Conservation (phyloP, 2,329 filamentous ascomycete genomes). For the Magnaporthiopsis poae region DNA sequence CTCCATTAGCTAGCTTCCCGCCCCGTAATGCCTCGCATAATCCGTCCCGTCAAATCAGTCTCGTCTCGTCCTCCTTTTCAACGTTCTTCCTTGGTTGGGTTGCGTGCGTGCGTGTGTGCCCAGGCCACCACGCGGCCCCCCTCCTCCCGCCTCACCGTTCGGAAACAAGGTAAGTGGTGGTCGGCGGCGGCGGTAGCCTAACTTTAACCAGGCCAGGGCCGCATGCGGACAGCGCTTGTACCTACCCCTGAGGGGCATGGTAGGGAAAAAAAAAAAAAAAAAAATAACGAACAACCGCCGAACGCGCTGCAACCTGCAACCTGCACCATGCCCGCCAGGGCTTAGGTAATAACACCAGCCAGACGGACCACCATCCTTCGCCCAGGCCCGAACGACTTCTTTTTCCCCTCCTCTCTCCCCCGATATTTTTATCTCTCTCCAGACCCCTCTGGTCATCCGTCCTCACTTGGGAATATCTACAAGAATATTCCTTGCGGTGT, state of each 20-base stretch:
- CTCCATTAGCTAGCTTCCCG: too few relatives aligned
- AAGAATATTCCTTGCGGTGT: background rate
- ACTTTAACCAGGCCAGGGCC: too few relatives aligned
- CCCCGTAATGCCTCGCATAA: too few relatives aligned
- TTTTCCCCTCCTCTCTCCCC: background rate
- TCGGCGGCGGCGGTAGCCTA: too few relatives aligned
- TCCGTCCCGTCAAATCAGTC: too few relatives aligned
- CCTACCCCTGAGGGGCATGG: too few relatives aligned
- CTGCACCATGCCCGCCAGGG: background rate
- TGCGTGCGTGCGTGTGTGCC: too few relatives aligned
- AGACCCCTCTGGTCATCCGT: background rate
- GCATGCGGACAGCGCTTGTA: too few relatives aligned
- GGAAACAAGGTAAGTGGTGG: background rate
- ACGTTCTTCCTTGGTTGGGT: background rate
- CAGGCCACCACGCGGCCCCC: background rate
- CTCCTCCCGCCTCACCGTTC: background rate
- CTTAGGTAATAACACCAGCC: background rate
- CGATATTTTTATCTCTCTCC: background rate
- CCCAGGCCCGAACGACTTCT: background rate
- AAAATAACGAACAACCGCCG: background rate
- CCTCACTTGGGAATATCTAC: background rate
- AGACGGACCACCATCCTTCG: background rate
- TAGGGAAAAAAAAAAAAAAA: too few relatives aligned
- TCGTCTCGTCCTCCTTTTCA: background rate
- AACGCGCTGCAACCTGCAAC: background rate